Percentiles rank a stretch among this genome's conserved stretches.
These are phyloP conservation scores for Fusarium chlamydosporum DNA, from an alignment of 2,329 filamentous ascomycete species.

Conservation along the genomic window DNA sequence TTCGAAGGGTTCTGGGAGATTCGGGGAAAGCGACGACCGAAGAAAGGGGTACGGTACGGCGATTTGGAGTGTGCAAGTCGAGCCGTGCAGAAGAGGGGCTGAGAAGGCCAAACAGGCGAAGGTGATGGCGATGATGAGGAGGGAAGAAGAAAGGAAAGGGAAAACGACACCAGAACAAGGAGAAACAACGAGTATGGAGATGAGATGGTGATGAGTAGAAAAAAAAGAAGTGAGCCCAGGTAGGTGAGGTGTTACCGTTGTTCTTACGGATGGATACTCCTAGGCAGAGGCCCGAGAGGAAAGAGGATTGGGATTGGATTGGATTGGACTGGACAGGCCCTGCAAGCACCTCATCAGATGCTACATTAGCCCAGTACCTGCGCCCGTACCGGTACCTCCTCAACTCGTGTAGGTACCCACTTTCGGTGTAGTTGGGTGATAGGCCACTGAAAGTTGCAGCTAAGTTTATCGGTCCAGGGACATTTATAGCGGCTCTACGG, in stretches of 20 bases:
- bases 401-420: slow-evolving; percentile 22
- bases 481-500: slow-evolving; percentile 13
- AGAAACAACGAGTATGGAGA: slow-evolving; percentile 48
- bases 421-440: neutral
- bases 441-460: slow-evolving; percentile 6
- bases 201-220: slow-evolving; percentile 48
- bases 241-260: slow-evolving; percentile 44
- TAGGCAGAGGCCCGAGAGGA: slow-evolving; percentile 3
- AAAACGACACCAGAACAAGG: slow-evolving; percentile 51
- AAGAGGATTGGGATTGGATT: slow-evolving; percentile 5
- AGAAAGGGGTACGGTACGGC: slow-evolving; percentile 53
- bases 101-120: slow-evolving; percentile 46
- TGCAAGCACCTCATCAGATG: slow-evolving; percentile 7
- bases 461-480: slow-evolving; percentile 10
- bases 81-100: slow-evolving; percentile 47
- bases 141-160: slow-evolving; percentile 42
- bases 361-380: slow-evolving; percentile 14
- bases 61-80: slow-evolving; percentile 42
- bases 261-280: slow-evolving; percentile 3
- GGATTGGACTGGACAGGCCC: slow-evolving; percentile 4
- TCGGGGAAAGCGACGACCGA: slow-evolving; percentile 45
- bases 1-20: slow-evolving; percentile 41
- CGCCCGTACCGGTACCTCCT: slow-evolving; percentile 38
- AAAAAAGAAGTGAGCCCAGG: slow-evolving; percentile 42
- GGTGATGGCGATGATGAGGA: slow-evolving; percentile 51